These are phyloP conservation scores for Backusella parvicylindrica DNA, from an alignment of 192 early-diverging fungal genomes.

Conservation along the genomic window DNA sequence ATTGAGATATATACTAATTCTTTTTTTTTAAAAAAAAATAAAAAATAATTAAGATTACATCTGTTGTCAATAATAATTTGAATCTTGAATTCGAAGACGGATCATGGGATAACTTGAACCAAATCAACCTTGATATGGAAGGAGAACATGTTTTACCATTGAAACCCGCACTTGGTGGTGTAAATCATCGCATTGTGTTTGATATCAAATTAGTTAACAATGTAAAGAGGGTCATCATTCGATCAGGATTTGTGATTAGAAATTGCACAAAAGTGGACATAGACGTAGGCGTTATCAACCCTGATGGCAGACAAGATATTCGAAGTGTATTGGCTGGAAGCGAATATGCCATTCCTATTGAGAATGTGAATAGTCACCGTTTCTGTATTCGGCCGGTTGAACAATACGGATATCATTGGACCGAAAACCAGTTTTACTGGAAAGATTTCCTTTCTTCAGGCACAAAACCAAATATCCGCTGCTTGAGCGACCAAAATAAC, in stretches of 20 bases:
- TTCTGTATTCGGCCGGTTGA: constrained; percentile 65
- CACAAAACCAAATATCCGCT: constrained; percentile 31
- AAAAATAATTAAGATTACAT: constrained; percentile 3
- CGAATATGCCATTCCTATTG: constrained; percentile 69
- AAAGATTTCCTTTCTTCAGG: constrained; percentile 44
- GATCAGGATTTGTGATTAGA: constrained; percentile 60
- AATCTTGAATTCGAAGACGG: constrained; percentile 54
- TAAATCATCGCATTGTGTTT: constrained; percentile 70
- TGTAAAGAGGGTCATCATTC: constrained; percentile 77
- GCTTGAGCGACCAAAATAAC: constrained; percentile 35
- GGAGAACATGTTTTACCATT: constrained; percentile 61
- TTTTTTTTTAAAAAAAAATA: not conserved
- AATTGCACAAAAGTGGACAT: constrained; percentile 62
- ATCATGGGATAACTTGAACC: constrained; percentile 70
- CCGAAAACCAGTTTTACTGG: constrained; percentile 64
- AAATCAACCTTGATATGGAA: constrained; percentile 73
- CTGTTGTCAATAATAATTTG: constrained; percentile 29
- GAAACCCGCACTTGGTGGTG: constrained; percentile 56
- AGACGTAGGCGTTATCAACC: constrained; percentile 53
- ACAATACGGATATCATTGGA: constrained; percentile 75
- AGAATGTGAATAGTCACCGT: constrained; percentile 60
- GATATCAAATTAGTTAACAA: constrained; percentile 71
- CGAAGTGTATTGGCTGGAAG: constrained; percentile 40
- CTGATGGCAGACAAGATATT: constrained; percentile 7
- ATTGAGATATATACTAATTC: not conserved